Evolutionary conservation across 192 early-diverging fungal species (phyloP), one percentile per base, ranked within the genome.

Genomic region (Gigaspora rosea): DNA sequence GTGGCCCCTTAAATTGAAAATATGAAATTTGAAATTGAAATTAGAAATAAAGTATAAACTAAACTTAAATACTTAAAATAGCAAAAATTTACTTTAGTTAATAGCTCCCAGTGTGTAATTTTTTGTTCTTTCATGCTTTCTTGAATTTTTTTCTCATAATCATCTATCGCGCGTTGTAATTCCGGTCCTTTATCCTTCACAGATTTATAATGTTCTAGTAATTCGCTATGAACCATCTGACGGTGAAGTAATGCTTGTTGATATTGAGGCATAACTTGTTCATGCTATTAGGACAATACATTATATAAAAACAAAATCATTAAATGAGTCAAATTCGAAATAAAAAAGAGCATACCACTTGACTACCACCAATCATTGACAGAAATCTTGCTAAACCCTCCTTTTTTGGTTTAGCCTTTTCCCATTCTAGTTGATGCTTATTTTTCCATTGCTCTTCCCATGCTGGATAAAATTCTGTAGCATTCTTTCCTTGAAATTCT

Each of bases 101-200:
- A 78, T 80, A 97, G 80, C 78, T 95, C 92, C 90, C 95, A 93
- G 75, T 96, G 86, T 52, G 95, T 95, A 58, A 89, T 84, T 80
- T 92, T 93, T 93, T 97, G 94, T 71, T 93, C 93, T 85, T 95
- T 92, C 85, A 97, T 68, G 86, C 90, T 94, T 86, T 82, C 89
- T 79, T 86, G 85, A 73, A 81, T 80, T 79, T 80, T 82, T 82
- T 85, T 95, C 73, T 91, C 83, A 62, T 85, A 79, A 65, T 84
- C 65, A 49, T 91, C 89, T 75, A 88, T 85, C 80, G 91, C 85
- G 46, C 90, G 80, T 71, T 85, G 78, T 63, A 91, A 90, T 73
- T 97, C 92, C 77, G 91, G 88, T 58, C 89, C 89, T 54, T 89
- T 85, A 56, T 89, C 92, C 82, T 93, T 85, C 27, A 91, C 74